Percentiles rank a stretch among this genome's conserved stretches.
Conservation (phyloP, 2,329 filamentous ascomycete genomes). For the Aspergillus spinulosporus region DNA sequence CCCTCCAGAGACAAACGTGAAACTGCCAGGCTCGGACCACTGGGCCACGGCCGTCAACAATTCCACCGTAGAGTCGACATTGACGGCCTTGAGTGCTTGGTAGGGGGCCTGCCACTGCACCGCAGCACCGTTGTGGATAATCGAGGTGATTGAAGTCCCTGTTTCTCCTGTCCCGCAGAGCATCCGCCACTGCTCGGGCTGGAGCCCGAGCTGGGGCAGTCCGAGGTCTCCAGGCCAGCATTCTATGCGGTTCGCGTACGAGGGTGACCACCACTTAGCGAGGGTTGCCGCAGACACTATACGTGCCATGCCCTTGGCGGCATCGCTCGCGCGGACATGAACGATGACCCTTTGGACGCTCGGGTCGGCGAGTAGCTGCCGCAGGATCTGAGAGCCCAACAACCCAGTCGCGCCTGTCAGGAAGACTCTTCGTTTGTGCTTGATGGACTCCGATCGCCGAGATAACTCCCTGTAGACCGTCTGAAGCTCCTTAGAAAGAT, state of each 20-base stretch:
- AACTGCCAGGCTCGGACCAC: neutral
- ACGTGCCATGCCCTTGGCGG: slow-evolving; percentile 2
- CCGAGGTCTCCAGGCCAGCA: slow-evolving; percentile 16
- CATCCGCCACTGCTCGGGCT: neutral
- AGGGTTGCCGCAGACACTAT: neutral
- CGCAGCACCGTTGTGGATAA: slow-evolving; percentile 18
- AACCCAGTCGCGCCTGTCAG: slow-evolving; percentile 15
- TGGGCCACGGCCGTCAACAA: neutral
- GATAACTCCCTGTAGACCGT: neutral
- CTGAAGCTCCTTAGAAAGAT: neutral
- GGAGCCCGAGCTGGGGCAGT: slow-evolving; percentile 7
- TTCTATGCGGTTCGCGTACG: slow-evolving; percentile 1
- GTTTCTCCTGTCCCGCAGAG: neutral
- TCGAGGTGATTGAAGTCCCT: slow-evolving; percentile 1
- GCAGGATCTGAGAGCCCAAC: slow-evolving; percentile 16
- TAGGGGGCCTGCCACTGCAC: slow-evolving; percentile 17
- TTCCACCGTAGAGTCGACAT: slow-evolving; percentile 14
- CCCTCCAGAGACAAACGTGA: neutral
- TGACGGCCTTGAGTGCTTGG: slow-evolving; percentile 5
- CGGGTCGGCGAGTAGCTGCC: neutral
- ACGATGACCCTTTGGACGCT: slow-evolving; percentile 1
- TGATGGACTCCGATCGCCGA: neutral
- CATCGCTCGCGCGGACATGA: slow-evolving; percentile 10
- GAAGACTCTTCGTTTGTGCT: slow-evolving; percentile 1
- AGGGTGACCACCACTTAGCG: slow-evolving; percentile 12